Base-by-base conservation (phyloP, 257 asterid species). In the Nicotiana paniculata region DNA sequence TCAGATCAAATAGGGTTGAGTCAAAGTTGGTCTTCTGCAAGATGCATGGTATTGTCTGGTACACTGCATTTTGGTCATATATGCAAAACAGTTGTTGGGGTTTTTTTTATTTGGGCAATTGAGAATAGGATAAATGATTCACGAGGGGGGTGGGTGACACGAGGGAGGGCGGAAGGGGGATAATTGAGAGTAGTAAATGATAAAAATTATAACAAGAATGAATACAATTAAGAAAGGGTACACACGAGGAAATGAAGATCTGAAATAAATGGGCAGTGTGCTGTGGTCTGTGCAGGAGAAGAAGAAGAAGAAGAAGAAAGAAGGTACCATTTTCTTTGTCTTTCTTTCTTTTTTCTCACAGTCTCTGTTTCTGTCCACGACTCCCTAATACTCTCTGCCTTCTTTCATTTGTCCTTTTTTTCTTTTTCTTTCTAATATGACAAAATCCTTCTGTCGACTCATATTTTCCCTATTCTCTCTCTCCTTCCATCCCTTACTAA, bases 231-330 rank as follows among this genome's bases (percentile, higher is more conserved):
- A 69, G 24, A 77, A 77, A 61, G 75, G 78, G 85, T 85, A 72
- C 84, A 85, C 92, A 90, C 92, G 93, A 88, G 91, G 87, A 89
- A 87, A 62, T 59, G 84, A 84, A 78, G 83, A 81, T 81, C 82
- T 87, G 88, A 84, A 85, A 85, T 86, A 69, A 90, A 90, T 87
- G 87, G 87, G 81, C 81, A 72, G 83, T 82, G 81, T 8, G 43
- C 7, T 35, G 5, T 35, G 43, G 43, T 1, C 43, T 35, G 83
- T 80, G 18, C 37, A 46, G 59, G 33, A 33, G 26, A 26, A 39
- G 77, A n/a, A 77, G 33, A 28, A 77, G 70, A 43, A 83, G 75
- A 21, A 21, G 24, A 21, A 21, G 24, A 21, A 21, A 21, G 24
- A 53, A 67, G 82, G 82, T 85, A 79, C 86, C 82, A 85, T 74